phyloP scores from a whole-genome alignment of 2,329 filamentous ascomycete species.

The Xylaria sp. region DNA sequence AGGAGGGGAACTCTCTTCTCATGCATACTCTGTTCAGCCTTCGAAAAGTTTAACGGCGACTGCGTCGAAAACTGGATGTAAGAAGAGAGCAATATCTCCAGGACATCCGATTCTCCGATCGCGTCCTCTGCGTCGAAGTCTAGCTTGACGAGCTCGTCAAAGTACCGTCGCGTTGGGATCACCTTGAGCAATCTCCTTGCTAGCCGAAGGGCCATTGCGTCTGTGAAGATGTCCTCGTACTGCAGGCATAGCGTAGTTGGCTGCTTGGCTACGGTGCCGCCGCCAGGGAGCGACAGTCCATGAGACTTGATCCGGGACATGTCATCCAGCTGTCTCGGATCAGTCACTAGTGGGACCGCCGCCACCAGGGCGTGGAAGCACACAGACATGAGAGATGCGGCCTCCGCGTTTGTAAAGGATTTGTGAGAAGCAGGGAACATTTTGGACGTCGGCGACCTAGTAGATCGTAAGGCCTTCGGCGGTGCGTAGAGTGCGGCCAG shows the following conservation, averaged over 20 bases:
- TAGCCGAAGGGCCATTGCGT: slow-evolving; percentile 61
- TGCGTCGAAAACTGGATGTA: slow-evolving; percentile 57
- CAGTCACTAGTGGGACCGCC: slow-evolving; percentile 53
- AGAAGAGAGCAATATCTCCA: slow-evolving; percentile 51
- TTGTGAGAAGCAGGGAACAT: slow-evolving; percentile 40
- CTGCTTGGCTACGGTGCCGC: slow-evolving; percentile 50
- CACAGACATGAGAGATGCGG: slow-evolving; percentile 58
- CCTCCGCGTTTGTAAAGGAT: slow-evolving; percentile 51
- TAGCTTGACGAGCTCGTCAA: slow-evolving; percentile 47
- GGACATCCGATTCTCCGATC: slow-evolving; percentile 44
- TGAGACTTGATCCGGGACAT: slow-evolving; percentile 63
- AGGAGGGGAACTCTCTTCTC: slow-evolving; percentile 60
- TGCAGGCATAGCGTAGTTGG: slow-evolving; percentile 56
- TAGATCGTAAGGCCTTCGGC: slow-evolving; percentile 48
- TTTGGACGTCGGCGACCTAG: slow-evolving; percentile 43
- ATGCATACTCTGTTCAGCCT: slow-evolving; percentile 56
- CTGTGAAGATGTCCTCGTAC: slow-evolving; percentile 65
- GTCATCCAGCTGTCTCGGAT: slow-evolving; percentile 55
- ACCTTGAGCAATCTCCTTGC: slow-evolving; percentile 62
- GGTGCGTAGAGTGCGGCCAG: slow-evolving; percentile 61
- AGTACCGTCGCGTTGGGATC: slow-evolving; percentile 55
- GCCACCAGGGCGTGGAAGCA: slow-evolving; percentile 66
- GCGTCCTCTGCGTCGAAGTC: slow-evolving; percentile 40
- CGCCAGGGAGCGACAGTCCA: slow-evolving; percentile 52
- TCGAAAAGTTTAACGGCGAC: slow-evolving; percentile 51